Conservation (phyloP, 345 rosid genomes). For the Abelmoschus esculentus region DNA sequence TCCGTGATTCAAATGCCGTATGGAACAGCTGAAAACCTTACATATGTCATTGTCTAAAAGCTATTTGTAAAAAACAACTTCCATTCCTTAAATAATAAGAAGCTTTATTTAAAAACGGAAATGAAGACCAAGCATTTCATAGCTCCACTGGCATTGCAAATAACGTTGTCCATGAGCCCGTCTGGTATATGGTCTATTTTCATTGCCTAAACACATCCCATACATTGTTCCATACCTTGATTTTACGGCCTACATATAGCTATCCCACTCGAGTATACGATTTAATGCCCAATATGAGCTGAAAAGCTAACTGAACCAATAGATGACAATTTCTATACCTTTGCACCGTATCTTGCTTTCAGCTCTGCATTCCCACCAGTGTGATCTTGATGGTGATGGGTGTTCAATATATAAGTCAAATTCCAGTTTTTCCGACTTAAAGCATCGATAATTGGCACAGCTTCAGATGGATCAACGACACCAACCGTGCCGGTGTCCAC, state of each 20-base stretch:
- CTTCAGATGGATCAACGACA: slow-evolving; percentile 96
- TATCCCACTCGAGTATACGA: too few relatives aligned
- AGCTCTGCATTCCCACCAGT: slow-evolving; percentile 84
- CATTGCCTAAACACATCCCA: neutral
- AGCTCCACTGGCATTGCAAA: neutral
- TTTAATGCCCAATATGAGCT: neutral
- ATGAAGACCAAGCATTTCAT: neutral
- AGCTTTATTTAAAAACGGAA: neutral
- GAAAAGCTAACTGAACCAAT: neutral
- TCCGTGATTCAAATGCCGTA: neutral
- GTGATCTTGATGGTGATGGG: slow-evolving; percentile 93
- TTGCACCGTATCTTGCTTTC: slow-evolving; percentile 96
- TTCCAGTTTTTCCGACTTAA: slow-evolving; percentile 71
- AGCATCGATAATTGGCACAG: slow-evolving; percentile 77
- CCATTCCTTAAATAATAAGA: neutral
- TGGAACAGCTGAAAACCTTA: neutral
- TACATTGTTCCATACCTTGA: too few relatives aligned
- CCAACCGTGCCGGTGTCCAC: slow-evolving; percentile 96
- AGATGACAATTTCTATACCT: slow-evolving; percentile 50
- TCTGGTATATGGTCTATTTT: neutral
- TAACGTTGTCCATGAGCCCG: neutral
- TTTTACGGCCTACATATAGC: too few relatives aligned
- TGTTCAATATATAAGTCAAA: slow-evolving; percentile 84
- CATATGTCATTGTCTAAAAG: neutral
- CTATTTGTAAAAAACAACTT: neutral